Percentiles rank a stretch among this genome's conserved stretches.
Conservation (phyloP, 2,329 filamentous ascomycete species). For the Exophiala calicioides region DNA sequence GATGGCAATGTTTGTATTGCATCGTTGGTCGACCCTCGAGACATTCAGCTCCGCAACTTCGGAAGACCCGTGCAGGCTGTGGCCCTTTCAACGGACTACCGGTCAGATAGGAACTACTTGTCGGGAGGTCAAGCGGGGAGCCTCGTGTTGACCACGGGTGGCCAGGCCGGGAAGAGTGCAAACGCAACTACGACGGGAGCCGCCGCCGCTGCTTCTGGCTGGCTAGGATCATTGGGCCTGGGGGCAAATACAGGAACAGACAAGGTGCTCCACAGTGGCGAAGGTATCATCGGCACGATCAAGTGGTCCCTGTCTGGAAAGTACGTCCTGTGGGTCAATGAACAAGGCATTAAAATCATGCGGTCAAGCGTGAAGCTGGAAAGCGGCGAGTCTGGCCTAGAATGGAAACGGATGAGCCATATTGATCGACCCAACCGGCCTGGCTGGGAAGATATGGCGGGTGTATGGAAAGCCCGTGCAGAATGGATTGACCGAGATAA, state of each 20-base stretch:
- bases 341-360: constrained; percentile 98
- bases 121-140: constrained; percentile 88
- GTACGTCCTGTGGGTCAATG: constrained; percentile 93
- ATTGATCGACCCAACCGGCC: constrained; percentile 83
- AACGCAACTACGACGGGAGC: constrained; percentile 89
- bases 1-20: constrained; percentile 95
- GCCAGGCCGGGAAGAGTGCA: constrained; percentile 71
- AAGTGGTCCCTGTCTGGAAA: constrained; percentile 93
- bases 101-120: constrained; percentile 81
- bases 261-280: constrained; percentile 83
- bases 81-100: constrained; percentile 92
- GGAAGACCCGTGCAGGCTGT: constrained; percentile 89
- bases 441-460: constrained; percentile 94
- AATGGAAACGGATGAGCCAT: constrained; percentile 94
- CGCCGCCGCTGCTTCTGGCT: constrained; percentile 80
- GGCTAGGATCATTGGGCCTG: constrained; percentile 85
- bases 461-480: constrained; percentile 86
- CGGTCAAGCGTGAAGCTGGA: constrained; percentile 81
- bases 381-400: constrained; percentile 71
- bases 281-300: constrained; percentile 86
- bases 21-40: constrained; percentile 81
- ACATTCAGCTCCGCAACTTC: constrained; percentile 91
- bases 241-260: constrained; percentile 79
- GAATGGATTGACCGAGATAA: constrained; percentile 90
- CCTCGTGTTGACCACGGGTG: constrained; percentile 81